Percentiles rank a stretch among this genome's conserved stretches.
These are phyloP conservation scores for Nectriaceae sp. DNA, from an alignment of 2,329 filamentous ascomycete genomes.

Conservation along the genomic window DNA sequence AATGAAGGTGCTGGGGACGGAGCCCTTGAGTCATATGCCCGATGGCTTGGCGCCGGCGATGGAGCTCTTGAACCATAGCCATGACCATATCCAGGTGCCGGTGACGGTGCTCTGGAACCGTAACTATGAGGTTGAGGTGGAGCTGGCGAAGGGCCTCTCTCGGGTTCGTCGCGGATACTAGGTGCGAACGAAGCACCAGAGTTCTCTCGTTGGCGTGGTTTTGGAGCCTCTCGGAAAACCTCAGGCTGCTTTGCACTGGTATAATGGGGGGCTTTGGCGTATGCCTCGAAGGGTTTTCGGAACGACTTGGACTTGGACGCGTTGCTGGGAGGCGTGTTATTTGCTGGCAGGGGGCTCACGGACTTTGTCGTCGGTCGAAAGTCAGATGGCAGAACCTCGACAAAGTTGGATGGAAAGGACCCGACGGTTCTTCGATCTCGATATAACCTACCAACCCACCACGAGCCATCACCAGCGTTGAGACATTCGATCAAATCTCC, in stretches of 20 bases:
- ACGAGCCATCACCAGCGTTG: slow-evolving; percentile 95
- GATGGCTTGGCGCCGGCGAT: slow-evolving; percentile 27
- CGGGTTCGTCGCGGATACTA: slow-evolving; percentile 20
- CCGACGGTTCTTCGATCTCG: slow-evolving; percentile 90
- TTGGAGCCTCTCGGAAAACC: slow-evolving; percentile 50
- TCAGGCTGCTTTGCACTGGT: slow-evolving; percentile 63
- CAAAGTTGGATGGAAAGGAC: slow-evolving; percentile 96
- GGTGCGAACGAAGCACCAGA: slow-evolving; percentile 41
- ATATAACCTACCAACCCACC: slow-evolving; percentile 94
- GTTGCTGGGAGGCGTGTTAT: slow-evolving; percentile 55
- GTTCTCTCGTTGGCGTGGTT: slow-evolving; percentile 40
- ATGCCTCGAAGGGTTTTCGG: slow-evolving; percentile 68
- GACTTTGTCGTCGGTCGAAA: slow-evolving; percentile 75
- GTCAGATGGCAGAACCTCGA: slow-evolving; percentile 81
- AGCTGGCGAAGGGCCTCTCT: slow-evolving; percentile 27
- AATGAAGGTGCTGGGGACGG: slow-evolving; percentile 36
- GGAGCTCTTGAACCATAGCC: slow-evolving; percentile 35
- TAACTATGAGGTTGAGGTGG: slow-evolving; percentile 31
- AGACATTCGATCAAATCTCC: slow-evolving; percentile 97
- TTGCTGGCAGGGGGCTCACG: slow-evolving; percentile 60
- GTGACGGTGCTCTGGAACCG: slow-evolving; percentile 21
- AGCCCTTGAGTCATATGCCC: slow-evolving; percentile 34
- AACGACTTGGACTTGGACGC: slow-evolving; percentile 64
- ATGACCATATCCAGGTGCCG: slow-evolving; percentile 22
- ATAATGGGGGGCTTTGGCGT: slow-evolving; percentile 67